Evolutionary conservation across 1,139 yeast genomes (phyloP), one percentile per base, ranked within the genome.

Genomic region (Entelexis sorbosivorans): DNA sequence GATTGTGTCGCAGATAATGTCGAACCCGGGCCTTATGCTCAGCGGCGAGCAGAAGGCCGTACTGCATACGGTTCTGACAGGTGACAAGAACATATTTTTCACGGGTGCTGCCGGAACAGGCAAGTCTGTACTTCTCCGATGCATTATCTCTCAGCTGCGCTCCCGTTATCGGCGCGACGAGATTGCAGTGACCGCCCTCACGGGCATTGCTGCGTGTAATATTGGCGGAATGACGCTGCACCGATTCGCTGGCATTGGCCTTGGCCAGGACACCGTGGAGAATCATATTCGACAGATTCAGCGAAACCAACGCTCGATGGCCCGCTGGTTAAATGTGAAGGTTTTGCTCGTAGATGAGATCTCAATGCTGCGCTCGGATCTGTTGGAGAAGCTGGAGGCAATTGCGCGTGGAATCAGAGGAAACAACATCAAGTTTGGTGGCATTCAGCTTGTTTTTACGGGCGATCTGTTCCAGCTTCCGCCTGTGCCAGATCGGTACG

Each of bases 41-140:
- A 77, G 83, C 54, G 73, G 74, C 22, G 97, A 91, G 63, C 98
- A 91, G 66, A 67, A 71, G 47, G 66, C 71, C 31, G 87, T 91
- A 9, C 70, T 86, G 13, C 73, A 76, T n/a, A 67, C 82, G 44
- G 91, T 87, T 5, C 65, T 69, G 7, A 71, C 79, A 31, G 69
- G 75, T 31, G 77, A 86, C 0, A 68, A 71, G 20, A 83, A 60
- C 50, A 56, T 87, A 1, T 88, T 88, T 63, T 88, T 84, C 62
- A 88, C 96, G 0, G 97, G 97, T 38, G 85, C 96, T 38, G 97
- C 97, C 0, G 97, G 96, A 61, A 88, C 96, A 1, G 97, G 97
- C 61, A 88, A 88, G 64, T 86, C 96, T 1, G 81, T 88, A 5
- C 70, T 85, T 19, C 69, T 93, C 47, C 73, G 82, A 54, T 76